phyloP scores from a whole-genome alignment of 768 basidiomycete genomes.

The Kwoniella bestiolae region DNA sequence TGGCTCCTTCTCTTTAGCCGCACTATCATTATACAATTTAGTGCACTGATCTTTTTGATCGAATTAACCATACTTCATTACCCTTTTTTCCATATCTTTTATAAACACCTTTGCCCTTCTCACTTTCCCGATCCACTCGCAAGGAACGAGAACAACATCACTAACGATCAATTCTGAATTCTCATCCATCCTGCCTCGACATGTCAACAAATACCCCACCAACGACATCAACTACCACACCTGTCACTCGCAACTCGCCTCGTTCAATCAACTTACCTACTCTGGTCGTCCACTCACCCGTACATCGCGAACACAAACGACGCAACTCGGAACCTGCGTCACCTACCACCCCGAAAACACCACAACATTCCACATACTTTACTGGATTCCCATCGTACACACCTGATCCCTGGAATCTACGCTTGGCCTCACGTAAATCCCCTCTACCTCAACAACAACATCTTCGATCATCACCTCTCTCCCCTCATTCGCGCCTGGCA shows the following conservation, averaged over 20 bases:
- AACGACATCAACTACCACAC: background rate
- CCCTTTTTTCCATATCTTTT: background rate
- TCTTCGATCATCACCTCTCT: conserved; percentile 3
- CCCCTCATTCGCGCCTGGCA: background rate
- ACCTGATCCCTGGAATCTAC: conserved; percentile 19
- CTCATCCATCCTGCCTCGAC: background rate
- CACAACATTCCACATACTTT: conserved; percentile 24
- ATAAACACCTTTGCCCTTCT: conserved; percentile 2
- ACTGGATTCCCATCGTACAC: conserved; percentile 16
- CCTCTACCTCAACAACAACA: background rate
- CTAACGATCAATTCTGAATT: background rate
- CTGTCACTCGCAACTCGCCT: conserved; percentile 12
- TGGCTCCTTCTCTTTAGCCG: background rate
- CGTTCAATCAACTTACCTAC: conserved; percentile 21
- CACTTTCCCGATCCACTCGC: background rate
- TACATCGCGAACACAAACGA: conserved; percentile 21
- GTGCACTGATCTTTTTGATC: conserved; percentile 4
- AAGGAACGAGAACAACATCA: background rate
- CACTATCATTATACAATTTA: background rate
- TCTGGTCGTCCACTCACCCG: conserved; percentile 18
- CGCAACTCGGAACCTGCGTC: conserved; percentile 24
- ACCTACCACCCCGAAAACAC: conserved; percentile 20
- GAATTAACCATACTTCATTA: background rate
- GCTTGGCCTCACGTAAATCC: conserved; percentile 15
- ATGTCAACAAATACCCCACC: background rate